phyloP scores from a whole-genome alignment of 116 monocot species.

The Papilionanthe hybrid region DNA sequence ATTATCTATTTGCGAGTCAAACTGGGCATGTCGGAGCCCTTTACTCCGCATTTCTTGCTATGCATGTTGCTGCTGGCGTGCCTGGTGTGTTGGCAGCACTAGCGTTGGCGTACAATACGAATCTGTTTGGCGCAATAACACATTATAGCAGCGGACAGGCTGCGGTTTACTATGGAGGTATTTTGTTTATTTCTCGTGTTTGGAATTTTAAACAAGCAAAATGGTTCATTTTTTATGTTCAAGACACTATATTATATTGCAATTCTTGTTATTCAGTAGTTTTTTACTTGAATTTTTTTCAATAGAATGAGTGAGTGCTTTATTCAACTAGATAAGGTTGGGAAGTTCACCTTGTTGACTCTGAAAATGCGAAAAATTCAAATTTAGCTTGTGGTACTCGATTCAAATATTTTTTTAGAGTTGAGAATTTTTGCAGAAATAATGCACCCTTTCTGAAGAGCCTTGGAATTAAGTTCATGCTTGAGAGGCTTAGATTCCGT shows the following conservation, averaged over 20 bases:
- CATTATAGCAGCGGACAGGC: conserved; percentile 99
- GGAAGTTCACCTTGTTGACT: neutral
- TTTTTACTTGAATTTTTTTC: neutral
- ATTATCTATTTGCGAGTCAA: conserved; percentile 97
- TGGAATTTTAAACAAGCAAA: neutral
- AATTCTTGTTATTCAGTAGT: neutral
- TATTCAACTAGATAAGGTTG: neutral
- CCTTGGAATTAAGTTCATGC: neutral
- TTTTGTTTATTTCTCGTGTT: neutral
- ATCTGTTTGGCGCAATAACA: conserved; percentile 85
- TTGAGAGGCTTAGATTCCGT: neutral
- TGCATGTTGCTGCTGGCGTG: conserved; percentile 91
- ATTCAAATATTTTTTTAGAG: neutral
- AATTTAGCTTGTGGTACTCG: neutral
- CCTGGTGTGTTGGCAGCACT: conserved; percentile 76
- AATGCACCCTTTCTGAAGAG: neutral
- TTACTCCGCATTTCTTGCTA: conserved; percentile 94
- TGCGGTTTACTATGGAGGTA: conserved; percentile 99
- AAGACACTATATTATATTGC: neutral
- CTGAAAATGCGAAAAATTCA: neutral
- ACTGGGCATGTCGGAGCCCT: conserved; percentile 97
- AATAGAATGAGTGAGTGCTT: neutral
- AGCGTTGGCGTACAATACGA: conserved; percentile 86
- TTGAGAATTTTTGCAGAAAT: no score
- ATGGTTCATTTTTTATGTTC: neutral